Percentiles rank a stretch among this genome's conserved stretches.
phyloP scores from a whole-genome alignment of 2,329 filamentous ascomycete genomes.

The Colletotrichum siamense region DNA sequence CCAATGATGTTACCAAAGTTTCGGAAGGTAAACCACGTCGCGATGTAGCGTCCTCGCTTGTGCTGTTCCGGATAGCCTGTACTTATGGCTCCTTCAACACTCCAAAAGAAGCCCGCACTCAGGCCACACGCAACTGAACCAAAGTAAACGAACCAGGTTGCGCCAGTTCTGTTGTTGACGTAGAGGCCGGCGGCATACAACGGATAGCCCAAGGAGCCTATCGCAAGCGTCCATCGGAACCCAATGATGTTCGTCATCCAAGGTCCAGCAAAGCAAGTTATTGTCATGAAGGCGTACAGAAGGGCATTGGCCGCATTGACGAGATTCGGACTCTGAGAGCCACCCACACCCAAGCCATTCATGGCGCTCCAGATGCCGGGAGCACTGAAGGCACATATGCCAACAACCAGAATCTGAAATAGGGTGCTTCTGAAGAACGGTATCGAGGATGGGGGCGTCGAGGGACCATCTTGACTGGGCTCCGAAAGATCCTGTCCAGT shows the following conservation, averaged over 20 bases:
- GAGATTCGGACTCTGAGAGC: slow-evolving; percentile 43
- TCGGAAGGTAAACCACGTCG: slow-evolving; percentile 49
- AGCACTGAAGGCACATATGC: slow-evolving; percentile 43
- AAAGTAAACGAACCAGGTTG: slow-evolving; percentile 44
- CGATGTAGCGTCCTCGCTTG: slow-evolving; percentile 63
- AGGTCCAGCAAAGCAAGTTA: slow-evolving; percentile 45
- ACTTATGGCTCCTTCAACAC: slow-evolving; percentile 70
- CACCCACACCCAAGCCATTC: slow-evolving; percentile 43
- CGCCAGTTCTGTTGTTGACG: slow-evolving; percentile 65
- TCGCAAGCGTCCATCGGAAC: slow-evolving; percentile 39
- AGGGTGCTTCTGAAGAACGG: slow-evolving; percentile 32
- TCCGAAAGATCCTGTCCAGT: neutral
- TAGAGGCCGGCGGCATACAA: slow-evolving; percentile 63
- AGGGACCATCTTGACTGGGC: neutral
- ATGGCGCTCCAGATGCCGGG: slow-evolving; percentile 49
- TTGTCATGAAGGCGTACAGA: slow-evolving; percentile 48
- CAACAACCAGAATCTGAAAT: slow-evolving; percentile 45
- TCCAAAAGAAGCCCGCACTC: slow-evolving; percentile 71
- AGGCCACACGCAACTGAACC: slow-evolving; percentile 45
- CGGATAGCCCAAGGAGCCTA: slow-evolving; percentile 63
- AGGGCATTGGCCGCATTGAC: slow-evolving; percentile 52
- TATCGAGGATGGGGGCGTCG: neutral
- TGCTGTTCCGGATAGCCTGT: slow-evolving; percentile 68
- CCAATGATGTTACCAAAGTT: slow-evolving; percentile 51
- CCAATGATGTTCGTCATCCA: slow-evolving; percentile 42